A percentile compares a stretch with the other conserved stretches of the same genome.
Evolutionary conservation across 345 rosid genomes (phyloP).

Genomic region (Diplotaxis tenuifolia): DNA sequence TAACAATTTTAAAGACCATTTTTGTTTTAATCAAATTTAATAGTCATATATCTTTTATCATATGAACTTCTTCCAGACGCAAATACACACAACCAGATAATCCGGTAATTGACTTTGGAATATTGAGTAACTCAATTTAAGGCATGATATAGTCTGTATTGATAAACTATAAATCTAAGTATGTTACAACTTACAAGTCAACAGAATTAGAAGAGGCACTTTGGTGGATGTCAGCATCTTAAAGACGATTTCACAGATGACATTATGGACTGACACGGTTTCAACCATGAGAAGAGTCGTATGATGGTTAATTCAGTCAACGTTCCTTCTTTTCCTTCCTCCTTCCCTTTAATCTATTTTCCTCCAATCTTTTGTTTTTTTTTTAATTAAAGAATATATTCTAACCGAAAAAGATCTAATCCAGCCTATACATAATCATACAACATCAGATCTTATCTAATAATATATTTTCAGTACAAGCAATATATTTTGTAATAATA

Average conservation of each 20-base stretch:
- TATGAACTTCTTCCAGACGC: not conserved
- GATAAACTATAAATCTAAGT: not conserved
- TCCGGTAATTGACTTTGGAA: not conserved
- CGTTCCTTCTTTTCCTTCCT: conserved; percentile 8
- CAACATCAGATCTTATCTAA: not conserved
- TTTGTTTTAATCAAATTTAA: not conserved
- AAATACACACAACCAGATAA: not conserved
- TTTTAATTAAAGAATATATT: not conserved
- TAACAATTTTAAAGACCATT: not conserved
- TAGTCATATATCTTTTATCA: not conserved
- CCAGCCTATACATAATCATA: not conserved
- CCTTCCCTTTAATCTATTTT: not conserved
- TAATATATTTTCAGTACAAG: not conserved
- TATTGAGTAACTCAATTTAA: not conserved
- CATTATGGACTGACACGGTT: conserved; percentile 2
- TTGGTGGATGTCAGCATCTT: not conserved
- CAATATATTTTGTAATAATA: not conserved
- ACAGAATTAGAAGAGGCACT: not conserved
- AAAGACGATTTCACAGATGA: conserved; percentile 3
- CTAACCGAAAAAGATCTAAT: not conserved
- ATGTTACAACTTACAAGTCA: not conserved
- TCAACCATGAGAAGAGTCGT: not conserved
- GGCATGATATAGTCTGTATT: not conserved
- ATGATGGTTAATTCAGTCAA: conserved; percentile 14
- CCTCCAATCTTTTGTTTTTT: not conserved